Evolutionary conservation across 176 grass and related monocot species (phyloP), one percentile per base, ranked within the genome.

Genomic region (Melocanna baccifera): DNA sequence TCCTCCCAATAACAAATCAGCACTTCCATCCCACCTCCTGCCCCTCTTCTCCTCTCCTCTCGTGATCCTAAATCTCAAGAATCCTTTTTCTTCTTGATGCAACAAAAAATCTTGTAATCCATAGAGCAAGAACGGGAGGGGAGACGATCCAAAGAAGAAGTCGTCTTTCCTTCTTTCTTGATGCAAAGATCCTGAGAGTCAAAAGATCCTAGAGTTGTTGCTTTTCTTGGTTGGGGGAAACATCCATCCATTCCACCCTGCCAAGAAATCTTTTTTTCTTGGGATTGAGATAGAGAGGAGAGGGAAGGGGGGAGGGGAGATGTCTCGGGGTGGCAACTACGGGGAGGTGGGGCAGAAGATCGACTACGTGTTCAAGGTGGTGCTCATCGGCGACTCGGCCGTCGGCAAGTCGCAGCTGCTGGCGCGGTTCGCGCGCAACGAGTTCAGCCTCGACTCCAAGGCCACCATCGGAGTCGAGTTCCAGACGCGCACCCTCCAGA

Each of bases 391-490:
- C 62, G 92, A 94, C 86, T 90, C 92, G 62, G 92, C 92, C 46
- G 92, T 94, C 23, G 92, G 92, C 45, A 94, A 94, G 70, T 94
- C 88, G 78, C 92, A 94, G 81, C 87, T 91, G 69, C 89, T 94
- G 25, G 92, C 89, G 28, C 89, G 89, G 73, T 94, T 94, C 84
- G 39, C 89, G 14, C 89, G 92, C 69, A 94, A 94, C 90, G 90
- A 94, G 85, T 94, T 94, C 87, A 94, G 72, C 82, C 81, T 97
- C 88, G 94, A 97, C 81, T 97, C 94, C 32, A 97, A 97, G 82
- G 92, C 94, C 81, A 97, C 94, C 84, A 97, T 94, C 57, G 94
- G 92, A 14, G 94, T 97, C 36, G 92, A 91, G 90, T 94, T 97
- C 83, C 94, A 94, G 88, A 94, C 94, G 12, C 90, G 94, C 80